Evolutionary conservation across 192 early-diverging fungal species (phyloP).

Genomic region (Oehlia diaphana): DNA sequence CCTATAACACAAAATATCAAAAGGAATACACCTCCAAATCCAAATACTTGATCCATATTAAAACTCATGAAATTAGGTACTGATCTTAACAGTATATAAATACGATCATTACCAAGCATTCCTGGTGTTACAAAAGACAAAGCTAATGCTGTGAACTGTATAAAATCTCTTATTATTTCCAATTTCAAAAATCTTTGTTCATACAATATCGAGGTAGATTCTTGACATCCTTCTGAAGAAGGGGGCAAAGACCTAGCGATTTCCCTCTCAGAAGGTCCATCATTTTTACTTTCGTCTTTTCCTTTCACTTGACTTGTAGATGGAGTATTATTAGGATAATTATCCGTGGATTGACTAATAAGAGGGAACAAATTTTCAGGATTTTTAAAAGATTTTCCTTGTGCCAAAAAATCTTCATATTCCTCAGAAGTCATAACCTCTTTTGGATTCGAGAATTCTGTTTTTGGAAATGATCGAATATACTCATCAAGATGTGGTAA

Average conservation of each 20-base stretch:
- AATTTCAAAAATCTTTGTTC: slow-evolving; percentile 39
- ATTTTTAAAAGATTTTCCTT: not conserved
- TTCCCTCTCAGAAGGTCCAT: not conserved
- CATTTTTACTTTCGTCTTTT: not conserved
- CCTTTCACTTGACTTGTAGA: not conserved
- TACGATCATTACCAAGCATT: slow-evolving; percentile 30
- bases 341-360: slow-evolving; percentile 33
- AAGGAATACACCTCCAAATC: slow-evolving; percentile 40
- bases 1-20: slow-evolving; percentile 35
- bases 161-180: slow-evolving; percentile 44
- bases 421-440: slow-evolving; percentile 26
- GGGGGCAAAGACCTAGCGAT: not conserved
- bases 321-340: slow-evolving; percentile 25
- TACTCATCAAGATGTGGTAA: slow-evolving; percentile 20
- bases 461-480: slow-evolving; percentile 11
- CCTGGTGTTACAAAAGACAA: slow-evolving; percentile 32
- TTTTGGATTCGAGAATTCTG: slow-evolving; percentile 23
- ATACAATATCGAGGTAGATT: slow-evolving; percentile 31
- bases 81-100: slow-evolving; percentile 35
- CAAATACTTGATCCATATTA: slow-evolving; percentile 38
- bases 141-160: slow-evolving; percentile 40
- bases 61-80: slow-evolving; percentile 40
- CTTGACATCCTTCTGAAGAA: not conserved
- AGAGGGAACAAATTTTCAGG: slow-evolving; percentile 41
- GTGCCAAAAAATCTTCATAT: slow-evolving; percentile 1